Evolutionary conservation across 75 land plant genomes (phyloP).

Genomic region (Cryptomeria japonica): DNA sequence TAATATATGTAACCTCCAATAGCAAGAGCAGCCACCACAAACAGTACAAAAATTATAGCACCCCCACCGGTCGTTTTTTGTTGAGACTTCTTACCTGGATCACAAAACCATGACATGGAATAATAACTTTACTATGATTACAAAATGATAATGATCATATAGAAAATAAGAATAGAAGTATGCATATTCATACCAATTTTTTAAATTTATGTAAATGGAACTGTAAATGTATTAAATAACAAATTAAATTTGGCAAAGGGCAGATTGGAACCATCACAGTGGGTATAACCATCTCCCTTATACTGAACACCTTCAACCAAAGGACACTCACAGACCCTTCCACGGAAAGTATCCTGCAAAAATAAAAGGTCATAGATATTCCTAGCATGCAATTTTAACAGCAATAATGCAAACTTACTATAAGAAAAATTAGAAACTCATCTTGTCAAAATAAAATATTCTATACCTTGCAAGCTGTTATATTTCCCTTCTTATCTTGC

Average conservation of each 20-base stretch:
- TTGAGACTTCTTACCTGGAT: slow-evolving; percentile 53
- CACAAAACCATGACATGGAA: not conserved
- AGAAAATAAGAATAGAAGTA: not conserved
- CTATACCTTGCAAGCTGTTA: slow-evolving; percentile 80
- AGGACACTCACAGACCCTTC: slow-evolving; percentile 90
- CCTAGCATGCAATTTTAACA: not conserved
- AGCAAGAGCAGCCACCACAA: slow-evolving; percentile 49
- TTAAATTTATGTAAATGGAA: not conserved
- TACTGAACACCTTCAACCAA: slow-evolving; percentile 83
- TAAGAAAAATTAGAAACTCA: not conserved
- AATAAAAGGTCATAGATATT: not conserved
- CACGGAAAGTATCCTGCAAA: slow-evolving; percentile 78
- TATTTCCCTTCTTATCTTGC: slow-evolving; percentile 69
- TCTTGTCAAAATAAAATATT: not conserved
- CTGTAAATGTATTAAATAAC: no score
- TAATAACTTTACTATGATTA: not conserved
- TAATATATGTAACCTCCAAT: slow-evolving; percentile 79
- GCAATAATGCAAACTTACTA: no score
- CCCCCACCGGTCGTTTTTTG: slow-evolving; percentile 48
- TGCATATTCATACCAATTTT: not conserved
- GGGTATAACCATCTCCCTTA: slow-evolving; percentile 87
- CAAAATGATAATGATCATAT: not conserved
- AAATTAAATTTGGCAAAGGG: no score
- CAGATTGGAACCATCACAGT: slow-evolving; percentile 82
- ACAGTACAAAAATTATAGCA: slow-evolving; percentile 55